These are phyloP conservation scores for Fremontodendron californicum DNA, from an alignment of 345 rosid genomes.

Conservation along the genomic window DNA sequence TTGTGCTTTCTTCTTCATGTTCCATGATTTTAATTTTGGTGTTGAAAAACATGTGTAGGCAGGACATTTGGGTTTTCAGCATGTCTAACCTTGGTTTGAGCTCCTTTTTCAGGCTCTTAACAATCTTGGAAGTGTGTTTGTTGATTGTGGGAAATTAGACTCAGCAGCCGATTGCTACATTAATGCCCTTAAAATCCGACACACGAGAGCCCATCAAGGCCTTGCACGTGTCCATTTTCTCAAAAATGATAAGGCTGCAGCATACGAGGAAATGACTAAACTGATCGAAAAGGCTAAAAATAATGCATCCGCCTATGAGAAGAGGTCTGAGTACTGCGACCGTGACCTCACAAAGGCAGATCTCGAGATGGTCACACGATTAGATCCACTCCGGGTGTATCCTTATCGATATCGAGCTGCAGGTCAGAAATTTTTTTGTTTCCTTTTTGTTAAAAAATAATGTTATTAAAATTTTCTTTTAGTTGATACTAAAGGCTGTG, in stretches of 20 bases:
- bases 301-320: constrained; percentile 96
- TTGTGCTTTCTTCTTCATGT: background rate
- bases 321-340: constrained; percentile 93
- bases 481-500: background rate
- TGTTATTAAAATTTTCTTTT: background rate
- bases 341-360: constrained; percentile 85
- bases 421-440: constrained; percentile 40
- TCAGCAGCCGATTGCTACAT: constrained; percentile 94
- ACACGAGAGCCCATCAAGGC: constrained; percentile 97
- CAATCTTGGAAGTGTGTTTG: constrained; percentile 95
- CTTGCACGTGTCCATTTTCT: constrained; percentile 91
- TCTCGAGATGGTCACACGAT: constrained; percentile 82
- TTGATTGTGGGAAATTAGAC: constrained; percentile 63
- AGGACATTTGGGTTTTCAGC: background rate
- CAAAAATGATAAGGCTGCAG: constrained; percentile 67
- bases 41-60: background rate
- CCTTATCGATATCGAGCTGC: constrained; percentile 98
- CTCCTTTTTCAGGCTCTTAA: constrained; percentile 69
- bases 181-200: constrained; percentile 87
- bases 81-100: background rate
- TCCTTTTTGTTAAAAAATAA: background rate
- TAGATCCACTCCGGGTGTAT: constrained; percentile 96
- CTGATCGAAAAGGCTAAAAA: constrained; percentile 78
- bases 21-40: background rate
- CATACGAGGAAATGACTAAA: constrained; percentile 88